Evolutionary conservation across 2,329 filamentous ascomycete genomes (phyloP), one percentile per base, ranked within the genome.

Genomic region (Fusarium beomiforme): DNA sequence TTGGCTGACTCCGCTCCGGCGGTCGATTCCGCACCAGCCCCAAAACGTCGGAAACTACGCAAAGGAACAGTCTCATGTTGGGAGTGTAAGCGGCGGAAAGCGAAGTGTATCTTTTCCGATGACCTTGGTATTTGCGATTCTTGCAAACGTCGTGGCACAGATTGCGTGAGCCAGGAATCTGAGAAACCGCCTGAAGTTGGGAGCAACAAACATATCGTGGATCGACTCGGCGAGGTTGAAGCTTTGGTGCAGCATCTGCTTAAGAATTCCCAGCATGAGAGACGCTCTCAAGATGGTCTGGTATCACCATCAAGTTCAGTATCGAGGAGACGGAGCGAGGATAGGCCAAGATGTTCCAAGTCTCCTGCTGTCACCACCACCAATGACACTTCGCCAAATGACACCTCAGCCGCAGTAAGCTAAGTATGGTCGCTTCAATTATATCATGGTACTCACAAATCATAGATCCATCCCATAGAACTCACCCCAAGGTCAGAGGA

Each of bases 41-140:
- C 56, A 21, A 76, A 76, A 36, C 67, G 71, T 23, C 66, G 75
- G 14, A 78, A 76, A 63, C 26, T 87, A 24, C 84, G 86, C 24
- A 89, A 88, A 57, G 87, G 87, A n/a, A 89, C 87, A 0, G 81
- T 78, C 31, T 88, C 86, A 60, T 89, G 87, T 75, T 89, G 87
- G 86, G 86, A 88, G 70, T 89, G 87, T 81, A 87, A 87, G 76
- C 82, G 85, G 54, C 82, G 86, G 26, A 89, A 89, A 78, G 81
- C 85, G 8, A 80, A 82, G 5, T 89, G 87, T 73, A 82, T 81
- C 19, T 85, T 86, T 64, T 75, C 78, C 14, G 74, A 80, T 7
- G 70, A 78, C 6, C 81, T 83, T 8, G 61, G 77, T 4, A 70
- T 81, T 1, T 89, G 87, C 60, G 77, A 80, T 23, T 82, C 80